Base-by-base conservation (phyloP, 805 yeast species). In the Cyberlindnera nakhonratchasimensis region DNA sequence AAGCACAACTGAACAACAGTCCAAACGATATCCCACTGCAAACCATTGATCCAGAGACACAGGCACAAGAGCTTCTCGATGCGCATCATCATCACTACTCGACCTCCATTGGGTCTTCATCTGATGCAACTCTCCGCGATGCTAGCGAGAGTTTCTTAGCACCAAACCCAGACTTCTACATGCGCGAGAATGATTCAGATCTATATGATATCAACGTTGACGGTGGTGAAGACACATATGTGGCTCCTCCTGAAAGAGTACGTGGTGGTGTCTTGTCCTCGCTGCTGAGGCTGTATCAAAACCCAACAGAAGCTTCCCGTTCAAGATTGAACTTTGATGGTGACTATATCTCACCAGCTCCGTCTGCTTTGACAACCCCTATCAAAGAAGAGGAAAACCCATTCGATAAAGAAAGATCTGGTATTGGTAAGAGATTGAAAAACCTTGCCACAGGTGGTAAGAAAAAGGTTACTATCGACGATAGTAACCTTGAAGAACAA, bases 251-350 rank as follows among this genome's bases (percentile, higher is more conserved):
- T 0, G 68, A 72, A 31, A 75, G 74, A 40, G 90, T 87, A 11
- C 83, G 83, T 52, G 89, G 89, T 20, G 96, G 97, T 62, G 91
- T 89, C 14, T 70, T 89, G 22, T 86, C 96, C 0, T 79, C 91
- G 2, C 70, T 89, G 48, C 69, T 89, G 49, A 74, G 80, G 46
- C 67, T 89, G 36, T 88, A 89, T 57, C 82, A 79, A 48, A 67
- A 71, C 54, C 72, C 58, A 29, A 34, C 28, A 3, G 59, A 53
- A 20, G 52, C 51, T 2, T 48, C 59, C 5, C 53, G 54, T 25
- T 57, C 62, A 7, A 48, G 49, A 32, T 25, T 49, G 29, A 41
- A 48, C 10, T 32, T 58, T 10, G 46, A 40, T 5, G 39, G 36
- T n/a, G 55, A 43, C 8, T 43, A 29, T 3, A 19, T 29, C 9